These are phyloP conservation scores for Pseudevernia furfuracea DNA, from an alignment of 495 filamentous ascomycete genomes.

Conservation along the genomic window DNA sequence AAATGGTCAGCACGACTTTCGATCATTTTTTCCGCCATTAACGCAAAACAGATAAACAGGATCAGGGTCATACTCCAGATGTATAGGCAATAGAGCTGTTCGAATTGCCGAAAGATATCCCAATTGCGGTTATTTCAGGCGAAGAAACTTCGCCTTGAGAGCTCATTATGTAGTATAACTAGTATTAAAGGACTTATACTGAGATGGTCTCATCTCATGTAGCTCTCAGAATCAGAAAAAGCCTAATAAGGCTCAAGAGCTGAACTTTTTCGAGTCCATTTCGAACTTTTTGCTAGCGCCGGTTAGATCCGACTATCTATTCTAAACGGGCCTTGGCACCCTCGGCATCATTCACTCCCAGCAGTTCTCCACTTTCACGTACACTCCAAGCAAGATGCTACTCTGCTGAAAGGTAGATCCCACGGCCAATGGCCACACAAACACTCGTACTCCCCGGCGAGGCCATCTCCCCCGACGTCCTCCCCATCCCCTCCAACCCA, in stretches of 20 bases:
- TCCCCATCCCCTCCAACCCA: conserved; percentile 55
- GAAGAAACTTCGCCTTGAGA: conserved; percentile 1
- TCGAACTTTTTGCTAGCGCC: conserved; percentile 20
- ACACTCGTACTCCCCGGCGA: conserved; percentile 76
- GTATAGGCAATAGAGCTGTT: conserved; percentile 95
- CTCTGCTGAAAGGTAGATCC: not conserved
- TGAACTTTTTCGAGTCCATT: conserved; percentile 4
- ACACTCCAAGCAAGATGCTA: not conserved
- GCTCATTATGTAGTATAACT: conserved; percentile 2
- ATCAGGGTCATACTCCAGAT: conserved; percentile 44
- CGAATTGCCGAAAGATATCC: conserved; percentile 95
- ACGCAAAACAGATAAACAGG: not conserved
- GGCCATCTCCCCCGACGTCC: conserved; percentile 47
- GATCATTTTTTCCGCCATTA: not conserved
- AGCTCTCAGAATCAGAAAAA: not conserved
- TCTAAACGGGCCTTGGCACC: conserved; percentile 6
- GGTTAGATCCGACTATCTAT: conserved; percentile 22
- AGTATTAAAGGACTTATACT: not conserved
- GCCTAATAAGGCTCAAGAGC: not conserved
- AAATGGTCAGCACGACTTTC: not conserved
- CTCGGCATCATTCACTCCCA: not conserved
- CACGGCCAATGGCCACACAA: conserved; percentile 31
- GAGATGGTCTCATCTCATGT: not conserved
- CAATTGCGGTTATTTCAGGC: conserved; percentile 53
- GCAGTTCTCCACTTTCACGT: not conserved